Evolutionary conservation across 129 eudicot genomes (phyloP).

Genomic region (Flaveria trinervia): DNA sequence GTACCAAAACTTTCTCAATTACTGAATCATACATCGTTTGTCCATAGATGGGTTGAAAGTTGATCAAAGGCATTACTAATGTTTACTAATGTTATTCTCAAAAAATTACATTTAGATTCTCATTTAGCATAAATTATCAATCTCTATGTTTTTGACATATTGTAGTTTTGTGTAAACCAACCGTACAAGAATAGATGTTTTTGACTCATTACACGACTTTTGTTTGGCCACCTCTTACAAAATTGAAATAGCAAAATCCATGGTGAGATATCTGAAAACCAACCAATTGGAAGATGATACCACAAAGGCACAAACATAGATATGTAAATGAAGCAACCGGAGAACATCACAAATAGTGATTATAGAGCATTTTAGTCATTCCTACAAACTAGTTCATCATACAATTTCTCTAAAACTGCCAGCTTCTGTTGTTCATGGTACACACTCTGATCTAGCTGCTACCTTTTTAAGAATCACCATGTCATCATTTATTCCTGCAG

Average conservation of each 20-base stretch:
- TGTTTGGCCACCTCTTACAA: background rate
- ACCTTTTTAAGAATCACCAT: slow-evolving; percentile 9
- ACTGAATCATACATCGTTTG: background rate
- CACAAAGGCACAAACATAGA: background rate
- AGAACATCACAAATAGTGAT: background rate
- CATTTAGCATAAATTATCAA: too few relatives aligned
- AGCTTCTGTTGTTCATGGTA: slow-evolving; percentile 4
- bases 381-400: slow-evolving; percentile 15
- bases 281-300: background rate
- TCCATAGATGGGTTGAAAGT: too few relatives aligned
- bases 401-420: slow-evolving; percentile 12
- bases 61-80: too few relatives aligned
- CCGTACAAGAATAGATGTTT: background rate
- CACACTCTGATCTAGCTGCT: slow-evolving; percentile 5
- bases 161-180: too few relatives aligned
- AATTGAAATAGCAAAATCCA: background rate
- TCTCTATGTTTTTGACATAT: too few relatives aligned
- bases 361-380: slow-evolving; percentile 2
- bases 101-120: too few relatives aligned
- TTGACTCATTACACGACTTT: background rate
- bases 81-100: too few relatives aligned
- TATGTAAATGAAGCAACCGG: background rate
- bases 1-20: background rate
- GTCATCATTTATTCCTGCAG: slow-evolving; percentile 39
- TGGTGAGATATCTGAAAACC: background rate